Evolutionary conservation across 805 yeast genomes (phyloP), one percentile per base, ranked within the genome.

Genomic region (Metschnikowia santaceciliae): DNA sequence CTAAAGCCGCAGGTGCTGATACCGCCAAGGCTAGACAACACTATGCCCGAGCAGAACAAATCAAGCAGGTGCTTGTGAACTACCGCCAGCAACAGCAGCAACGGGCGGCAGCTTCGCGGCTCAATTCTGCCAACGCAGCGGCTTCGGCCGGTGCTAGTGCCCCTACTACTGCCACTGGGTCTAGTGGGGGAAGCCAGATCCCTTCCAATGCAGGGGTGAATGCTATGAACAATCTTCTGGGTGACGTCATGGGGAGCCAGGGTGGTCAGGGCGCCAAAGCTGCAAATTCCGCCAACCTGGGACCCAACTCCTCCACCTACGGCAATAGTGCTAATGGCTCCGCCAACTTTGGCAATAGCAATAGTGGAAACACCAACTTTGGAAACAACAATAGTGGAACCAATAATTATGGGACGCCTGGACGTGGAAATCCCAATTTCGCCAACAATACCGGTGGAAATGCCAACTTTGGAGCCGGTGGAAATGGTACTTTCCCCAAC

Each of bases 11-110:
- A 0, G 88, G 89, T 2, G 60, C 61, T 37, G 70, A 58, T 43
- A 51, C 57, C n/a, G 51, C 60, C 23, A 81, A 74, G 51, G 90
- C 89, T 17, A 79, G 80, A 57, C 83, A 81, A 54, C 85, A 84
- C 58, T 67, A 80, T 57, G 74, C 74, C 53, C 81, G 79, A 54
- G 90, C 89, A 3, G 82, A 84, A 41, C 78, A 77, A 49, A 81
- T 86, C 55, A 84, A 81, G 62, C 79, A 79, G 42, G 72, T 85
- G 33, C 71, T 86, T 60, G 70, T 83, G 46, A 79, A 78, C 49
- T 81, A 79, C 59, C 80, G 77, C 53, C 74, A 72, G 10, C 81
- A 79, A 54, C 75, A 77, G 53, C 80, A 79, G 52, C 74, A 76
- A 52, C 49, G 63, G 50, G 49, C 60, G 13, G 53, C 53, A 0